These are phyloP conservation scores for Exophiala alcalophila DNA, from an alignment of 2,329 filamentous ascomycete genomes.

Conservation along the genomic window DNA sequence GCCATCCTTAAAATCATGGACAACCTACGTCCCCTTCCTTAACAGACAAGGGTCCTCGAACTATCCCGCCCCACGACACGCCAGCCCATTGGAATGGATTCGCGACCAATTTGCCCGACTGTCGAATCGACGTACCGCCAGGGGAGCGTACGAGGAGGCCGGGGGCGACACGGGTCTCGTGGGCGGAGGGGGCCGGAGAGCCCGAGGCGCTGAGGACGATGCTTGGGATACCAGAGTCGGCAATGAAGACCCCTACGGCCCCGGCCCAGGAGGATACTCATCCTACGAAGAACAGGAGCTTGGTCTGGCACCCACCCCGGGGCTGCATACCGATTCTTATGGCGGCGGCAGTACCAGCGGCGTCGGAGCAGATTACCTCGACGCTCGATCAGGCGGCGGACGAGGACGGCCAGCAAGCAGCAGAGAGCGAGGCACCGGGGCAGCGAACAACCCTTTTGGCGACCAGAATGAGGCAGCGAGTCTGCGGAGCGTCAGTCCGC, in stretches of 20 bases:
- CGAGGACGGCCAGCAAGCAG: constrained; percentile 49
- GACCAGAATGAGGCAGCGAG: constrained; percentile 64
- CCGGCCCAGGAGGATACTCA: constrained; percentile 55
- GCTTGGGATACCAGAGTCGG: constrained; percentile 82
- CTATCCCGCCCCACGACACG: constrained; percentile 55
- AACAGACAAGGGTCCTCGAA: constrained; percentile 40
- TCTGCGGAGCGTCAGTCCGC: constrained; percentile 69
- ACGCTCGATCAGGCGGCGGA: constrained; percentile 46
- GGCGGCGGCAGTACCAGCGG: constrained; percentile 46
- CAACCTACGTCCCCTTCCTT: constrained; percentile 69
- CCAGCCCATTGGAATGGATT: constrained; percentile 71
- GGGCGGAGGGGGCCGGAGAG: constrained; percentile 46
- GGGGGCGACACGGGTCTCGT: constrained; percentile 36
- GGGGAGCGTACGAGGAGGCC: constrained; percentile 67
- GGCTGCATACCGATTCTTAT: constrained; percentile 36
- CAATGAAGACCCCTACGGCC: constrained; percentile 53
- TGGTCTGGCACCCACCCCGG: constrained; percentile 47
- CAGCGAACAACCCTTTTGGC: constrained; percentile 63
- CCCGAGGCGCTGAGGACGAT: constrained; percentile 71
- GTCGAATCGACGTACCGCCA: constrained; percentile 63
- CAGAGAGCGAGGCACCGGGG: too few relatives aligned
- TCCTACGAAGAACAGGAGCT: constrained; percentile 74
- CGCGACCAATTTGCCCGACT: constrained; percentile 63
- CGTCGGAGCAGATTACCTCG: constrained; percentile 40
- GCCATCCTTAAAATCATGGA: constrained; percentile 40